These are phyloP conservation scores for Lachancea sp. DNA, from an alignment of 805 yeast species.

Conservation along the genomic window DNA sequence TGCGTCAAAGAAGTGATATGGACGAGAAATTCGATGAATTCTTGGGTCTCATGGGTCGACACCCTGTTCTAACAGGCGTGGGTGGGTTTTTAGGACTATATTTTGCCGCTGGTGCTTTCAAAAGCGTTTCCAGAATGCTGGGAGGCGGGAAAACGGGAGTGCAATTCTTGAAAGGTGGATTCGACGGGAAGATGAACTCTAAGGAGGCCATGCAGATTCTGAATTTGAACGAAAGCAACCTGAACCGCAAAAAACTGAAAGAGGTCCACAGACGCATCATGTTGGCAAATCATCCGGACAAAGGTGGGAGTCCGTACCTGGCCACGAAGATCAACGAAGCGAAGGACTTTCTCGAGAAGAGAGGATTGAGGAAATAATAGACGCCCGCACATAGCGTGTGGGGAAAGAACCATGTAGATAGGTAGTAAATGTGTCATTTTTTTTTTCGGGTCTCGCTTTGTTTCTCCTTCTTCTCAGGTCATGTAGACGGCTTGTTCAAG, in stretches of 20 bases:
- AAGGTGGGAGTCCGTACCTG: conserved; percentile 85
- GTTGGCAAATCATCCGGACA: conserved; percentile 92
- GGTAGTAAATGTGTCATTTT: too few relatives aligned
- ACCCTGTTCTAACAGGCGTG: conserved; percentile 66
- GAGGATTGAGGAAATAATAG: conserved; percentile 21
- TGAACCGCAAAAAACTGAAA: conserved; percentile 61
- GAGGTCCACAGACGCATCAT: conserved; percentile 82
- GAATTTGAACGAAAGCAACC: conserved; percentile 60
- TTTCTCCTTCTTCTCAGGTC: too few relatives aligned
- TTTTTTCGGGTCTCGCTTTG: background rate
- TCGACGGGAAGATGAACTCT: conserved; percentile 84
- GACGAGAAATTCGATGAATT: conserved; percentile 64
- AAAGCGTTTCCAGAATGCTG: conserved; percentile 32
- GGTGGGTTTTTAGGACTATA: conserved; percentile 64
- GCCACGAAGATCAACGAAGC: conserved; percentile 94
- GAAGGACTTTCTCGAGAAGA: conserved; percentile 43
- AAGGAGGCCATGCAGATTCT: conserved; percentile 84
- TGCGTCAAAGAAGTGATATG: conserved; percentile 28
- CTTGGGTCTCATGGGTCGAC: conserved; percentile 56
- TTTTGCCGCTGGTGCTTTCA: conserved; percentile 60
- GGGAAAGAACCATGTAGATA: conserved; percentile 4
- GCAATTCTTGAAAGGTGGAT: conserved; percentile 74
- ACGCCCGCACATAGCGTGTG: background rate
- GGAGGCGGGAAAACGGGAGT: conserved; percentile 58
- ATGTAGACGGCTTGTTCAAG: conserved; percentile 21